Evolutionary conservation across 768 basidiomycete genomes (phyloP), one percentile per base, ranked within the genome.

Genomic region (Leccinum disarticulatum): DNA sequence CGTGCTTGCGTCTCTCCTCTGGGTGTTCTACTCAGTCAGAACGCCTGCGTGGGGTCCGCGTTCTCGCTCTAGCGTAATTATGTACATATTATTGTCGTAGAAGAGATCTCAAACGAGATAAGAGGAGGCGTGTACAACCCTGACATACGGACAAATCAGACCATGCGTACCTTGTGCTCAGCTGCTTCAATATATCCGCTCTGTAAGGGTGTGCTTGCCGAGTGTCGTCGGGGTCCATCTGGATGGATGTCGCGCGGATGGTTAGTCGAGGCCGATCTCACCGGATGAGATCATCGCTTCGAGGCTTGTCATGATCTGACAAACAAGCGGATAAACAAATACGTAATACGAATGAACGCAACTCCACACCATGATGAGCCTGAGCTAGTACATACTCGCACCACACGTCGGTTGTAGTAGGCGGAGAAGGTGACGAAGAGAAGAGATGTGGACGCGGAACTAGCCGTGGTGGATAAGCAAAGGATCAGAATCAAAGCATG

Each of bases 191-290:
- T 52, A 65, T 52, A 95, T 91, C 3, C 81, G 73, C 65, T 90
- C 88, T 0, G 89, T 90, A 81, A 31, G 3, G 0, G 91, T 93
- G 66, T 95, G 93, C 67, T 95, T 94, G 3, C 80, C 79, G 1
- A 91, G 78, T 17, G 80, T 70, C 94, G 93, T 9, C 86, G 77
- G 3, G 1, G 73, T 70, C 30, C 28, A 52, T 84, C 66, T 94
- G 93, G 2, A 86, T 66, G 0, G 22, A 22, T 22, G 22, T 83
- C 80, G 11, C 87, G 83, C 0, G 91, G 89, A 0, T 90, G 90
- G 62, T 85, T 91, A 93, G 25, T 36, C 92, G 13, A 92, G 80
- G 0, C 93, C 87, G 88, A 90, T 3, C 90, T 90, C 6, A 93
- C 91, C 66, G 90, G 88, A 65, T 93, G 91, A 31, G 0, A 77